Base-by-base conservation (phyloP, 805 yeast species). In the Jamesozyma rosinii region DNA sequence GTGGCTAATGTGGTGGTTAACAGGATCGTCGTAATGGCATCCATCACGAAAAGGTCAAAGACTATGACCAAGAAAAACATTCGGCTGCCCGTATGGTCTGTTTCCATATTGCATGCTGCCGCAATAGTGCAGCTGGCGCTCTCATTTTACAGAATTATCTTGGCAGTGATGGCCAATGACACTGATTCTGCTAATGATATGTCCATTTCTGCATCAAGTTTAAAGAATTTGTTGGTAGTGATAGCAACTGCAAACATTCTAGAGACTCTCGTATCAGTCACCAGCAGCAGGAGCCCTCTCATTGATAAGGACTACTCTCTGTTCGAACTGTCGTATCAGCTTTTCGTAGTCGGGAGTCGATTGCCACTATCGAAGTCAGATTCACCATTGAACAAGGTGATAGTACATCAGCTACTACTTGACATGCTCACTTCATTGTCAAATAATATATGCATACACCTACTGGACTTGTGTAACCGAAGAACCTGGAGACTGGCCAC, bases 391-490 rank as follows among this genome's bases (percentile, higher is more conserved):
- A 24, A 24, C 11, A 24, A 6, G 11, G 11, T 24, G 11, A 17
- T 22, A 15, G 24, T 32, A 19, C 35, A 29, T 8, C 34, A 42
- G 35, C 24, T 31, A 2, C 8, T 38, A 9, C 4, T 45, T 10
- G 59, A 58, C 3, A 70, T 79, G n/a, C 46, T 77, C 6, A 73
- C 77, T 52, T 79, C 82, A 45, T 58, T 82, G 1, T 43, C 70
- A 0, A 77, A 77, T 45, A 88, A 84, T 51, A 49, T 81, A 9
- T 62, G 72, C 15, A 72, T 80, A 40, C 95, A 87, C 47, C 2
- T 77, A 1, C 74, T 85, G 30, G 85, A 81, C 1, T 50, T 82
- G 38, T 55, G 77, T 30, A 70, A 77, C 49, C 51, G 64, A 29
- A 74, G 76, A 49, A 64, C 67, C 44, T 80, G 74, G 56, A 67